phyloP scores from a whole-genome alignment of 2,329 filamentous ascomycete genomes.

The Ophiosphaerella narmari region DNA sequence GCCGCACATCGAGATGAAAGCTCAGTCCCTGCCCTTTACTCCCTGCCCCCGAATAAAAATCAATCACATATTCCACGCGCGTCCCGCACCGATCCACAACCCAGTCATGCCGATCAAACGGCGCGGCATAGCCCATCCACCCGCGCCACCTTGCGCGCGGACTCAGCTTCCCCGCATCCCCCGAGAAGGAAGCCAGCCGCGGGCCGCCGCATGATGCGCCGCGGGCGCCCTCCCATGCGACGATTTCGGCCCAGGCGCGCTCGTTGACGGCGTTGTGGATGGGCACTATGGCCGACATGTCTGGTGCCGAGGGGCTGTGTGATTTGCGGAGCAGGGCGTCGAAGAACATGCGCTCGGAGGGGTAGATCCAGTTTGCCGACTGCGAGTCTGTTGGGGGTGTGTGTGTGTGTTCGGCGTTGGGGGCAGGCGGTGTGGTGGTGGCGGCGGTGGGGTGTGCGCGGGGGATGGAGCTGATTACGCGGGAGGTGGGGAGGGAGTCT shows the following conservation, averaged over 20 bases:
- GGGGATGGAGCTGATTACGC: conserved; percentile 48
- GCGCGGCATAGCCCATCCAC: conserved; percentile 82
- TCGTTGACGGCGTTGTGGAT: conserved; percentile 99
- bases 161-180: conserved; percentile 66
- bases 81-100: conserved; percentile 88
- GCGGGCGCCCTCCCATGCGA: conserved; percentile 77
- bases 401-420: conserved; percentile 75
- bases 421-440: conserved; percentile 41
- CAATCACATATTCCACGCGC: conserved; percentile 91
- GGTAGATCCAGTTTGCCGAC: conserved; percentile 85
- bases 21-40: conserved; percentile 56
- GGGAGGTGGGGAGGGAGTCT: conserved; percentile 49
- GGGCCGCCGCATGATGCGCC: conserved; percentile 74
- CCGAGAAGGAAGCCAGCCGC: conserved; percentile 80
- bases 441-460: conserved; percentile 34
- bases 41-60: conserved; percentile 82
- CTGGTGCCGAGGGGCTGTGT: conserved; percentile 69
- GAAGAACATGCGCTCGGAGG: conserved; percentile 96
- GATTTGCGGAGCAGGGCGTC: conserved; percentile 93
- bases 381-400: conserved; percentile 62
- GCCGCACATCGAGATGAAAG: conserved; percentile 68
- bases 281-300: conserved; percentile 91
- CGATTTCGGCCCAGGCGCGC: conserved; percentile 90
- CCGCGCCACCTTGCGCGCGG: conserved; percentile 84
- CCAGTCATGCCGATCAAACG: conserved; percentile 98